Conservation (phyloP, 1,284 basidiomycete genomes). For the Ustilago cynodontis region DNA sequence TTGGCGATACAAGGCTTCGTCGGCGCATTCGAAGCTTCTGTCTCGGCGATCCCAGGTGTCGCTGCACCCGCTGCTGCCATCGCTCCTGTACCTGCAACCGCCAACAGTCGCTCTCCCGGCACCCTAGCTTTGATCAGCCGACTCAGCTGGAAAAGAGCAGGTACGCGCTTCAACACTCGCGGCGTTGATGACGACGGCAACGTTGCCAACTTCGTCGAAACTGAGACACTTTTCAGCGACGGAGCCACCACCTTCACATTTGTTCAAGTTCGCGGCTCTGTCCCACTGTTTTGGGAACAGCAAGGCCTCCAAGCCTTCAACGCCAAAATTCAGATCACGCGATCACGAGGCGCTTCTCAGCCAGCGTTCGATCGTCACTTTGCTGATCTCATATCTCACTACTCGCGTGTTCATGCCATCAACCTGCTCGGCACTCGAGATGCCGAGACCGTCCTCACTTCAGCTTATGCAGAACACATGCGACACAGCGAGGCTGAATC, state of each 20-base stretch:
- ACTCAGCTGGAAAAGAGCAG: conserved; percentile 93
- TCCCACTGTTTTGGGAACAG: conserved; percentile 91
- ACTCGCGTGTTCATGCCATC: conserved; percentile 61
- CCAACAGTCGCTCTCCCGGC: background rate
- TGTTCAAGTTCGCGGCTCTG: conserved; percentile 91
- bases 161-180: conserved; percentile 95
- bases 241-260: conserved; percentile 88
- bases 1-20: conserved; percentile 92
- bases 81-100: conserved; percentile 73
- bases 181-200: conserved; percentile 98
- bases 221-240: conserved; percentile 88
- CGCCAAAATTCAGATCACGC: conserved; percentile 71
- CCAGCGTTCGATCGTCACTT: conserved; percentile 97
- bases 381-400: conserved; percentile 75
- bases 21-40: conserved; percentile 76
- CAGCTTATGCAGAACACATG: conserved; percentile 76
- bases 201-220: conserved; percentile 98
- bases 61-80: background rate
- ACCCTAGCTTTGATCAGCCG: conserved; percentile 85
- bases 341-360: conserved; percentile 90
- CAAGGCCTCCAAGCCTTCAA: conserved; percentile 78
- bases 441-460: conserved; percentile 86
- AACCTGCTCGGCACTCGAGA: conserved; percentile 73
- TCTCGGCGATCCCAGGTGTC: conserved; percentile 63
- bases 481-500: conserved; percentile 51